Conservation (phyloP, 2,329 filamentous ascomycete genomes). For the Aspergillus caelatus region DNA sequence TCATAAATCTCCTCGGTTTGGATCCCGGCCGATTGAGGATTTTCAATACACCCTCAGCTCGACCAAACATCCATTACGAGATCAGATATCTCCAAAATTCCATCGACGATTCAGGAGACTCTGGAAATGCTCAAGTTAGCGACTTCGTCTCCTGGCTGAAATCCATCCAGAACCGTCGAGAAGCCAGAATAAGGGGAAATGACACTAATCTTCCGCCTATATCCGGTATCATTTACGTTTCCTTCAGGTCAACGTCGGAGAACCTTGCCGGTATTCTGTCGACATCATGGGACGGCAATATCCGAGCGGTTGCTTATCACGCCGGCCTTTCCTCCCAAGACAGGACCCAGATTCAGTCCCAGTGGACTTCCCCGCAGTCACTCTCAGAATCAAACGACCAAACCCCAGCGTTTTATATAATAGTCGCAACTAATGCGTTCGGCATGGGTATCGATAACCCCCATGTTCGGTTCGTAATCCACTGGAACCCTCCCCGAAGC, state of each 20-base stretch:
- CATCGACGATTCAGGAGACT: constrained; percentile 30
- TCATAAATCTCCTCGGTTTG: constrained; percentile 74
- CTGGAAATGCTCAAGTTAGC: constrained; percentile 68
- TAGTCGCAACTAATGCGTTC: constrained; percentile 93
- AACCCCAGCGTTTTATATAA: constrained; percentile 75
- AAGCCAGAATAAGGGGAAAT: constrained; percentile 49
- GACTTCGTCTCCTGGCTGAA: constrained; percentile 79
- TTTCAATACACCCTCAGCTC: constrained; percentile 81
- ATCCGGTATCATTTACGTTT: constrained; percentile 52
- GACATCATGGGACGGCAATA: constrained; percentile 28
- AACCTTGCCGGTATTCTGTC: constrained; percentile 42
- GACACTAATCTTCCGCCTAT: constrained; percentile 37
- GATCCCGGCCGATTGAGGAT: constrained; percentile 65
- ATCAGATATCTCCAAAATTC: constrained; percentile 63
- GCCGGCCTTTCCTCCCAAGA: constrained; percentile 71
- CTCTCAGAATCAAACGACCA: constrained; percentile 9
- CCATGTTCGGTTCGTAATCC: constrained; percentile 89
- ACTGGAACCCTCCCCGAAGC: constrained; percentile 91
- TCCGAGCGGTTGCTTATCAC: constrained; percentile 52
- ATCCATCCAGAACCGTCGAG: constrained; percentile 70
- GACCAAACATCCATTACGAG: constrained; percentile 88
- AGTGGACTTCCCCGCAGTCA: constrained; percentile 39
- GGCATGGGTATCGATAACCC: constrained; percentile 98
- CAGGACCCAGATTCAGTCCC: constrained; percentile 60
- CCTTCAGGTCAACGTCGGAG: constrained; percentile 44